These are phyloP conservation scores for Helichrysum umbraculigerum DNA, from an alignment of 129 eudicot genomes.

Conservation along the genomic window DNA sequence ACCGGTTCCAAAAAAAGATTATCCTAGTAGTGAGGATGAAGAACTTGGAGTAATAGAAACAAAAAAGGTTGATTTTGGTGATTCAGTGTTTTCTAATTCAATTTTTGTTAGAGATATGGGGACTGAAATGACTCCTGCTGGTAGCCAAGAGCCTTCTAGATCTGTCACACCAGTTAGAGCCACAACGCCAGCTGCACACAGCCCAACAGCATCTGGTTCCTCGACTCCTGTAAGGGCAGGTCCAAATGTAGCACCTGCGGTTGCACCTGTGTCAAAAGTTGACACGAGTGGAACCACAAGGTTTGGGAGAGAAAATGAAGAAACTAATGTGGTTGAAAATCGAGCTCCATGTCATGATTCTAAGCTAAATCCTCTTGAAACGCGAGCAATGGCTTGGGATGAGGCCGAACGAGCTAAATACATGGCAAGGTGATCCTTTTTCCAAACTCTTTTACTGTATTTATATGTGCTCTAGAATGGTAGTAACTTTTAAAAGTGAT, in stretches of 20 bases:
- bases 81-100: conserved; percentile 62
- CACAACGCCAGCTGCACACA: conserved; percentile 76
- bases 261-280: conserved; percentile 26
- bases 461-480: neutral
- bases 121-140: conserved; percentile 93
- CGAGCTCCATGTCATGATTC: conserved; percentile 26
- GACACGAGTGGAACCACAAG: conserved; percentile 33
- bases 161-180: conserved; percentile 81
- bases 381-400: conserved; percentile 93
- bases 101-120: conserved; percentile 93
- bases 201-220: conserved; percentile 64
- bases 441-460: neutral
- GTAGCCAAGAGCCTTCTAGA: conserved; percentile 91
- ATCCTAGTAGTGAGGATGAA: conserved; percentile 48
- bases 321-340: conserved; percentile 28
- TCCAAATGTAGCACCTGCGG: conserved; percentile 35
- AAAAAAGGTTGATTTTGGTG: conserved; percentile 80
- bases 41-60: conserved; percentile 54
- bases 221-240: conserved; percentile 55
- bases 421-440: conserved; percentile 64
- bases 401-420: conserved; percentile 94
- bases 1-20: conserved; percentile 51
- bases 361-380: conserved; percentile 66
- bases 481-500: neutral
- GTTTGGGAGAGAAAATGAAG: conserved; percentile 53